phyloP scores from a whole-genome alignment of 2,329 filamentous ascomycete species.

The Aureobasidium melanogenum region DNA sequence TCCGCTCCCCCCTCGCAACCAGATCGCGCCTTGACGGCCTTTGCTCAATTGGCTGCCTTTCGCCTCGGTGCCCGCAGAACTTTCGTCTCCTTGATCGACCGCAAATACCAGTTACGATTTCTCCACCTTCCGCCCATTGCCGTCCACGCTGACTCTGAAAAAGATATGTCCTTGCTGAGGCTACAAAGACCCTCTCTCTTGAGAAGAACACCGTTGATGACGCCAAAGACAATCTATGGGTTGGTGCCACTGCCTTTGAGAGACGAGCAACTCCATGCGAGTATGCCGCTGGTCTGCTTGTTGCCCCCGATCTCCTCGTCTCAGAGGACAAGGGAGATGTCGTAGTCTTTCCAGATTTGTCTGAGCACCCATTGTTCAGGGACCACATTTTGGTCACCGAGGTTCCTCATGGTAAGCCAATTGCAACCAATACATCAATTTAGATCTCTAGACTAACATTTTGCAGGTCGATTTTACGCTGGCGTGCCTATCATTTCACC shows the following conservation, averaged over 20 bases:
- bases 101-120: slow-evolving; percentile 41
- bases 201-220: slow-evolving; percentile 20
- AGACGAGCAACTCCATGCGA: slow-evolving; percentile 20
- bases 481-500: slow-evolving; percentile 26
- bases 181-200: slow-evolving; percentile 41
- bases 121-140: slow-evolving; percentile 24
- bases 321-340: slow-evolving; percentile 18
- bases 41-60: slow-evolving; percentile 44
- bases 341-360: slow-evolving; percentile 18
- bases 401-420: not conserved
- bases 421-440: not conserved
- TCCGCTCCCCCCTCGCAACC: slow-evolving; percentile 19
- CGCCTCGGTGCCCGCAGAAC: slow-evolving; percentile 39
- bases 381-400: slow-evolving; percentile 22
- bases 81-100: slow-evolving; percentile 47
- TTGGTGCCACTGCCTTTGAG: slow-evolving; percentile 23
- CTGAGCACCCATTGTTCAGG: slow-evolving; percentile 26
- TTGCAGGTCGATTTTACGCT: slow-evolving; percentile 22
- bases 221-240: slow-evolving; percentile 21
- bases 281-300: slow-evolving; percentile 20
- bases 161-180: slow-evolving; percentile 44
- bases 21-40: slow-evolving; percentile 34
- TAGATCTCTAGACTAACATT: not conserved
- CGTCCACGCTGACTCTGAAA: not conserved
- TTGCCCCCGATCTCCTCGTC: not conserved